phyloP scores from a whole-genome alignment of 148 eudicot genomes.

The Talinum fruticosum region DNA sequence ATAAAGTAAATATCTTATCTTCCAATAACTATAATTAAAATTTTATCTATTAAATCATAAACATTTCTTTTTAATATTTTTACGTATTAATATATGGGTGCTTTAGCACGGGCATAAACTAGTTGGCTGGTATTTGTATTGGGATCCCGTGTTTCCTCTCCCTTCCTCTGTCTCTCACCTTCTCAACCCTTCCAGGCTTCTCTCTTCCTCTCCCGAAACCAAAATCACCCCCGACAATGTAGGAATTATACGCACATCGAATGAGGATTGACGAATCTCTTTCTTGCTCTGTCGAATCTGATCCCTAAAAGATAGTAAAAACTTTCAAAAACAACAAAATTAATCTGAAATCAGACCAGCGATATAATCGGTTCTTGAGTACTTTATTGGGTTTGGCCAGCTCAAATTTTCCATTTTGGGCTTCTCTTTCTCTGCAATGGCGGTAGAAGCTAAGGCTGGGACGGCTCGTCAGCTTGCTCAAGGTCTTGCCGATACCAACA shows the following conservation, averaged over 20 bases:
- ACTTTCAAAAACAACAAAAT: background rate
- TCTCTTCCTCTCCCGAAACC: no score
- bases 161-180: background rate
- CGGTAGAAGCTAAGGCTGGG: constrained; percentile 31
- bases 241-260: background rate
- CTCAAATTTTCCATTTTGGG: no score
- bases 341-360: background rate
- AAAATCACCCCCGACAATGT: background rate
- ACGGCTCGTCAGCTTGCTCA: constrained; percentile 33
- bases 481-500: constrained; percentile 48
- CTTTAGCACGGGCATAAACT: no score
- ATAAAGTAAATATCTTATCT: no score
- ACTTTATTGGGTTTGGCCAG: background rate
- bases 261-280: background rate
- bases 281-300: background rate
- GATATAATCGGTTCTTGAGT: background rate
- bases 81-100: no score
- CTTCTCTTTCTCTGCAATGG: background rate
- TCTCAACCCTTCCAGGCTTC: constrained; percentile 1
- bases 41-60: no score
- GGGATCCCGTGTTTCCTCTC: background rate
- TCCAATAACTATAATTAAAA: no score
- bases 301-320: background rate
- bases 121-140: no score
- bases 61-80: no score